A percentile compares a stretch with the other conserved stretches of the same genome.
These are phyloP conservation scores for Rubia balearica DNA, from an alignment of 305 asterid species.

Conservation along the genomic window DNA sequence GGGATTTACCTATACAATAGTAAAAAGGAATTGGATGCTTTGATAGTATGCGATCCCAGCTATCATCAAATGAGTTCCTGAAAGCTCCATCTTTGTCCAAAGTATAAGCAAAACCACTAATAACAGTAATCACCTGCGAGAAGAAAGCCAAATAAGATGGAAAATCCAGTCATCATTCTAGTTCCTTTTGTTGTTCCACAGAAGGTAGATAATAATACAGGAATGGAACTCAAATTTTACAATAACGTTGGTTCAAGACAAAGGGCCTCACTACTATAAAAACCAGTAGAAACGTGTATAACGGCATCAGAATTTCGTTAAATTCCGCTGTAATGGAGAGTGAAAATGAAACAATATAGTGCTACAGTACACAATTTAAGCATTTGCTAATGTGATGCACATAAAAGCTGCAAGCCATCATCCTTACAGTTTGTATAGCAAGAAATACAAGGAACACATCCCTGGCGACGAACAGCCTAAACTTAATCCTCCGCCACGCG, in stretches of 20 bases:
- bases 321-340: neutral
- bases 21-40: constrained; percentile 50
- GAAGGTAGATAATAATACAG: neutral
- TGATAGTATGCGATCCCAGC: constrained; percentile 52
- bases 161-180: neutral
- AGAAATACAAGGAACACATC: constrained; percentile 51
- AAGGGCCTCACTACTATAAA: neutral
- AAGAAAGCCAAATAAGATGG: constrained; percentile 7
- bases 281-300: neutral
- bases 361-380: neutral
- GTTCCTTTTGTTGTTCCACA: neutral
- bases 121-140: constrained; percentile 38
- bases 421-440: constrained; percentile 52
- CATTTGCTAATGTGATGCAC: neutral
- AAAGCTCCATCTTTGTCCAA: constrained; percentile 48
- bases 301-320: neutral
- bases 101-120: constrained; percentile 36
- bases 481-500: constrained; percentile 46
- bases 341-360: neutral
- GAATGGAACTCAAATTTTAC: neutral
- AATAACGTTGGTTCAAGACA: neutral
- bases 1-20: constrained; percentile 38
- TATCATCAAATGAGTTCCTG: constrained; percentile 43
- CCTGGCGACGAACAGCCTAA: constrained; percentile 52
- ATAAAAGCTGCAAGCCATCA: neutral